These are phyloP conservation scores for Globisporangium cystogenes DNA, from an alignment of 352 stramenopile species.

Conservation along the genomic window DNA sequence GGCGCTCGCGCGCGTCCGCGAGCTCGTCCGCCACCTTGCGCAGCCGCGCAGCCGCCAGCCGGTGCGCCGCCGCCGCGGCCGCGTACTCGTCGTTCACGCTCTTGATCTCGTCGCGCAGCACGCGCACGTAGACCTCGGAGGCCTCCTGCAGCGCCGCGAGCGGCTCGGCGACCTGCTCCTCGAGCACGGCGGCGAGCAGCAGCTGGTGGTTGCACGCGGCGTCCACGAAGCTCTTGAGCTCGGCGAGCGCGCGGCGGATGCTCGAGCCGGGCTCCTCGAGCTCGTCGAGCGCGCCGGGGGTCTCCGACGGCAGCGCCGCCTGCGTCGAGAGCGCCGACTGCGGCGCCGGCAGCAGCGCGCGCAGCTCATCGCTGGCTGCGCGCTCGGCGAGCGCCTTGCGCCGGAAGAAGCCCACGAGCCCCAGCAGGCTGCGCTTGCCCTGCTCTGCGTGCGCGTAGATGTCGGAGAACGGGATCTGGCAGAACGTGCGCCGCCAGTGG, in stretches of 20 bases:
- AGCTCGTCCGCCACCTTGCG: slow-evolving; percentile 39
- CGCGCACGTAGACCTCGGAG: slow-evolving; percentile 76
- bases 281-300: slow-evolving; percentile 29
- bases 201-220: slow-evolving; percentile 61
- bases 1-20: slow-evolving; percentile 44
- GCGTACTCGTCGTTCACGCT: slow-evolving; percentile 74
- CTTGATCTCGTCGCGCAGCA: slow-evolving; percentile 67
- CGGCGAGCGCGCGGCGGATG: slow-evolving; percentile 47
- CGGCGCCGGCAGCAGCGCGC: slow-evolving; percentile 31
- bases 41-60: slow-evolving; percentile 24
- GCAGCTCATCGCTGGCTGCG: slow-evolving; percentile 53
- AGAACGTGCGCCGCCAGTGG: slow-evolving; percentile 84
- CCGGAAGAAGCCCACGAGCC: slow-evolving; percentile 67
- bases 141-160: slow-evolving; percentile 72
- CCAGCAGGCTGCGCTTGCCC: slow-evolving; percentile 67
- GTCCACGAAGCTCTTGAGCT: slow-evolving; percentile 61
- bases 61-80: slow-evolving; percentile 29
- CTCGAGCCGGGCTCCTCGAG: slow-evolving; percentile 68
- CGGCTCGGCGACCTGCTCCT: slow-evolving; percentile 77
- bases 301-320: not conserved
- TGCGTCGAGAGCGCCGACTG: too few species aligned
- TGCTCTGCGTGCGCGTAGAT: slow-evolving; percentile 81
- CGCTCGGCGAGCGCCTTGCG: slow-evolving; percentile 62
- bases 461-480: slow-evolving; percentile 69
- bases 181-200: slow-evolving; percentile 65